Evolutionary conservation across 1,139 yeast genomes (phyloP), one percentile per base, ranked within the genome.

Genomic region (Wickerhamomyces sp.): DNA sequence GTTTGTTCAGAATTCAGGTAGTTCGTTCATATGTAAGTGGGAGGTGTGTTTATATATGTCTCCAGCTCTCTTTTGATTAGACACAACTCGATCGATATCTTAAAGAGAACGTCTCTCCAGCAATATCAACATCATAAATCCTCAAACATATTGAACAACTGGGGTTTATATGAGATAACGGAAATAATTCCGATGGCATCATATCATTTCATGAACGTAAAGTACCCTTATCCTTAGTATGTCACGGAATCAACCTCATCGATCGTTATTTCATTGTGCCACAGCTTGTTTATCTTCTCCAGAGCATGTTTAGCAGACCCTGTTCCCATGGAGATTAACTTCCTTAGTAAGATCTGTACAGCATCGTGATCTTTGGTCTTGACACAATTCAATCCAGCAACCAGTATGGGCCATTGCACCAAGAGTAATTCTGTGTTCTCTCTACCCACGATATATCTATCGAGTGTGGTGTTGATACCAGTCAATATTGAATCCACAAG

Each of bases 321-420:
- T 3, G 49, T 39, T 2, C 53, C 82, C 10, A 76, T 64, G 33
- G 71, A 59, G 56, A 78, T 70, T 1, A 87, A 77, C 70, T 81
- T 71, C 46, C 76, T 82, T 25, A 81, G 63, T 47, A 40, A 54
- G 29, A 26, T 38, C 16, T 43, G 46, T 11, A 59, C 55, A 16
- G 64, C 47, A n/a, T 52, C 47, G 9, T 44, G 48, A 6, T 66
- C 59, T 10, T 68, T 47, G 14, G 49, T 44, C 28, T 61, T 65
- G 0, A 65, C 59, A 35, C 45, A 28, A 30, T 43, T 41, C 16
- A 45, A 20, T 2, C 52, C 52, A 11, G 51, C 67, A 62, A n/a
- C 66, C 59, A 35, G 31, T 16, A 50, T 23, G 1, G 55, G 52
- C 55, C 54, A 49, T 32, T 49, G 54, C 5, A 38, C 33, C 25